A percentile compares a stretch with the other conserved stretches of the same genome.
Conservation (phyloP, 306 rosid species). For the Luffa aegyptiaca region DNA sequence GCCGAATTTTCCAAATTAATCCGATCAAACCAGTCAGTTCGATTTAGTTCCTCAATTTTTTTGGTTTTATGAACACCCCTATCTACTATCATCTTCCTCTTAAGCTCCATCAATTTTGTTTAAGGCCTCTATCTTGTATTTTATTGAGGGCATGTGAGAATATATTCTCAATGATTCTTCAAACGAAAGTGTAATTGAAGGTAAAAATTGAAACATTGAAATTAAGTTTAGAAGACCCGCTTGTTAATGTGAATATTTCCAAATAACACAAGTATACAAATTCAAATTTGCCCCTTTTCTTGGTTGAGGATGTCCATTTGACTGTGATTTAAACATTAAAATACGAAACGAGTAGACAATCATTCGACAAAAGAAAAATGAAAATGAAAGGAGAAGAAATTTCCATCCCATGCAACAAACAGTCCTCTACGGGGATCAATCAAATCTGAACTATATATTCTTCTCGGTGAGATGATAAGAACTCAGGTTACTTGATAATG, state of each 20-base stretch:
- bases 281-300: neutral
- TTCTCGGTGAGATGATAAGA: neutral
- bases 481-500: neutral
- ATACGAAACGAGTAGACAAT: neutral
- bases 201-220: neutral
- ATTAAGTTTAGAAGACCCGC: no score
- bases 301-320: neutral
- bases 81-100: no score
- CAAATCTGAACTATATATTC: neutral
- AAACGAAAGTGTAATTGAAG: neutral
- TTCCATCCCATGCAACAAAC: neutral
- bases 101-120: no score
- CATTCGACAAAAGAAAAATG: neutral
- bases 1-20: no score
- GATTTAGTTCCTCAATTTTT: no score
- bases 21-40: no score
- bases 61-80: no score
- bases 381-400: neutral
- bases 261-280: neutral
- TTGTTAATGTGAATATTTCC: neutral
- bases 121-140: no score
- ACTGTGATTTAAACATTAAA: neutral
- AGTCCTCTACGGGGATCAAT: neutral
- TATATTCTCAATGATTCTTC: neutral
- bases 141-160: neutral